Base-by-base conservation (phyloP, 768 basidiomycete genomes). In the Rickenella mellea region DNA sequence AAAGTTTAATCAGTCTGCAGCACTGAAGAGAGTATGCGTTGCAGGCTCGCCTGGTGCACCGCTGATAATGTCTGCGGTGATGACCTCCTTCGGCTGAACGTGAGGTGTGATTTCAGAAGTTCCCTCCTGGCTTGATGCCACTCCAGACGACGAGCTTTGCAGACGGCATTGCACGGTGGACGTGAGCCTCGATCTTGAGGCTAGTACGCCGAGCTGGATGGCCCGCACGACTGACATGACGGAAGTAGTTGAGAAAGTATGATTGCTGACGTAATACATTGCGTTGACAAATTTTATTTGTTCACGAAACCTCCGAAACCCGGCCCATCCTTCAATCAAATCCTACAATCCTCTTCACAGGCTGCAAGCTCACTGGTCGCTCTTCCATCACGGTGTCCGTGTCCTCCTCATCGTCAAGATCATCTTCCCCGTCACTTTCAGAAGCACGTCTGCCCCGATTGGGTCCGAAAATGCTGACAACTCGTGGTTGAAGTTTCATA, bases 21-120 rank as follows among this genome's bases (percentile, higher is more conserved):
- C 27, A 27, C 20, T 20, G 20, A 14, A 15, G 24, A 44, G 2
- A 7, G 26, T 28, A n/a, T 2, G 2, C 9, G 9, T 33, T 6
- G 24, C 6, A 35, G 3, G 61, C 78, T 49, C 61, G 91, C 90
- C 56, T 43, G 90, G 90, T 47, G 88, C 89, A 52, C 89, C 90
- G 47, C 87, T 91, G 51, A 89, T 76, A 5, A 76, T 71, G 55
- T 92, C 88, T 32, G 89, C 89, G 33, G 81, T 75, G 51, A 85
- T 59, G 43, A 88, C 69, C 57, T 83, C 83, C 37, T 73, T 53
- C 28, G 48, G 52, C 21, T 58, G 72, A 43, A n/a, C n/a, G n/a
- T n/a, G n/a, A n/a, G n/a, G n/a, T n/a, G n/a, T n/a, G n/a, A n/a
- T n/a, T n/a, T n/a, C n/a, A n/a, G n/a, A n/a, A n/a, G n/a, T n/a